Evolutionary conservation across 2,329 filamentous ascomycete genomes (phyloP).

Genomic region (Fusarium secorum): DNA sequence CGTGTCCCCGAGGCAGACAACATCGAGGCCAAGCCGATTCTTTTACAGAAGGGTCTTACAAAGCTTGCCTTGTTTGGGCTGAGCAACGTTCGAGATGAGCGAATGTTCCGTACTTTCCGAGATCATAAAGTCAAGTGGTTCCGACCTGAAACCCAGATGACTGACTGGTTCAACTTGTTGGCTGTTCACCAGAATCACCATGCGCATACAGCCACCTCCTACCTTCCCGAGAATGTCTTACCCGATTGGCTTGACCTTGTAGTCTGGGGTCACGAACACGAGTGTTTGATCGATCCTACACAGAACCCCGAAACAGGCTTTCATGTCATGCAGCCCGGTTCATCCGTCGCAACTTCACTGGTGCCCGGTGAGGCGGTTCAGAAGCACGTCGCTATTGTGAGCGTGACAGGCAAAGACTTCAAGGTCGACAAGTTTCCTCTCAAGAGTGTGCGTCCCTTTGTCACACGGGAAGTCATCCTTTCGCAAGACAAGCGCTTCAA

Average conservation of each 20-base stretch:
- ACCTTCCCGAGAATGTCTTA: constrained; percentile 90
- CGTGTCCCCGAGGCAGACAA: constrained; percentile 94
- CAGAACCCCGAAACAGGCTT: constrained; percentile 89
- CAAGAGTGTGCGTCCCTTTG: constrained; percentile 89
- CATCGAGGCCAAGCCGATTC: constrained; percentile 87
- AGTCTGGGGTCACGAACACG: constrained; percentile 97
- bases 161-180: constrained; percentile 96
- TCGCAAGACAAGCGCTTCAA: constrained; percentile 79
- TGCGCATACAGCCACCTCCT: constrained; percentile 90
- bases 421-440: constrained; percentile 80
- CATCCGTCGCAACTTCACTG: constrained; percentile 92
- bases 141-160: constrained; percentile 77
- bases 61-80: constrained; percentile 93
- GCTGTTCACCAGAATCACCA: constrained; percentile 96
- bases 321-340: constrained; percentile 96
- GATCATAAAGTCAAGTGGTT: constrained; percentile 96
- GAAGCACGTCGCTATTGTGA: constrained; percentile 90
- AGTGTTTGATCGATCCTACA: constrained; percentile 87
- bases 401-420: constrained; percentile 83
- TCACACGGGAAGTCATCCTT: constrained; percentile 83
- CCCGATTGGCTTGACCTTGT: constrained; percentile 91
- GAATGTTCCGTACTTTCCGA: constrained; percentile 90
- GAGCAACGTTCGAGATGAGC: constrained; percentile 95
- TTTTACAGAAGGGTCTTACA: constrained; percentile 91
- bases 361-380: constrained; percentile 87